These are phyloP conservation scores for Purpureocillium lavendulum DNA, from an alignment of 2,329 filamentous ascomycete genomes.

Conservation along the genomic window DNA sequence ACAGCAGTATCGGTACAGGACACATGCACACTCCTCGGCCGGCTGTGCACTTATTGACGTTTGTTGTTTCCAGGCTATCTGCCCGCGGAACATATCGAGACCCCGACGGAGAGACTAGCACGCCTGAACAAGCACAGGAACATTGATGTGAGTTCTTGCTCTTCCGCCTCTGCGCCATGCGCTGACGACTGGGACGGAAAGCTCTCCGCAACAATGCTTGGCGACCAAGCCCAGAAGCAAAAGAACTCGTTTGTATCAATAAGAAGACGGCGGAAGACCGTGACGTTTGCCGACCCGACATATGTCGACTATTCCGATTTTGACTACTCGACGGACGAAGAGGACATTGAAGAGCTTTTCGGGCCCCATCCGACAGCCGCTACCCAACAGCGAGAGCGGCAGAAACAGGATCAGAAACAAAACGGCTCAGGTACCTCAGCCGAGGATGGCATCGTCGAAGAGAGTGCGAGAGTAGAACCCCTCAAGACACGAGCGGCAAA, in stretches of 20 bases:
- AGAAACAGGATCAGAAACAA: conserved; percentile 19
- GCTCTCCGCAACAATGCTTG: conserved; percentile 55
- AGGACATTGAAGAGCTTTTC: conserved; percentile 38
- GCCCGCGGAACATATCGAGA: conserved; percentile 96
- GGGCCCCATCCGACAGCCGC: conserved; percentile 22
- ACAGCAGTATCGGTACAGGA: conserved; percentile 74
- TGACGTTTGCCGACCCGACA: conserved; percentile 76
- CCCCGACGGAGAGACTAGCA: conserved; percentile 87
- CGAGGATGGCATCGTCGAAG: conserved; percentile 33
- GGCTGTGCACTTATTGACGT: conserved; percentile 11
- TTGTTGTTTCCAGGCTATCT: conserved; percentile 62
- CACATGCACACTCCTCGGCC: neutral
- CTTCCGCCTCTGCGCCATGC: neutral
- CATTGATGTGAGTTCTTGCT: conserved; percentile 64
- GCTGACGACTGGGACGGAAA: conserved; percentile 19
- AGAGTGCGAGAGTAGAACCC: conserved; percentile 47
- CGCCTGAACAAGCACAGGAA: conserved; percentile 96
- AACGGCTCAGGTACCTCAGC: conserved; percentile 19
- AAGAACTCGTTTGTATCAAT: conserved; percentile 80
- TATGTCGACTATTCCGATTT: conserved; percentile 84
- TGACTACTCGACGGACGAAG: conserved; percentile 77
- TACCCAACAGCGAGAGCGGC: conserved; percentile 20
- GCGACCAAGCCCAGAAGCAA: conserved; percentile 63
- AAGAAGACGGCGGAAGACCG: conserved; percentile 75
- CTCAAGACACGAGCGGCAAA: conserved; percentile 39